Conservation (phyloP, 441 rosid species). For the Arabidopsis lyrata region DNA sequence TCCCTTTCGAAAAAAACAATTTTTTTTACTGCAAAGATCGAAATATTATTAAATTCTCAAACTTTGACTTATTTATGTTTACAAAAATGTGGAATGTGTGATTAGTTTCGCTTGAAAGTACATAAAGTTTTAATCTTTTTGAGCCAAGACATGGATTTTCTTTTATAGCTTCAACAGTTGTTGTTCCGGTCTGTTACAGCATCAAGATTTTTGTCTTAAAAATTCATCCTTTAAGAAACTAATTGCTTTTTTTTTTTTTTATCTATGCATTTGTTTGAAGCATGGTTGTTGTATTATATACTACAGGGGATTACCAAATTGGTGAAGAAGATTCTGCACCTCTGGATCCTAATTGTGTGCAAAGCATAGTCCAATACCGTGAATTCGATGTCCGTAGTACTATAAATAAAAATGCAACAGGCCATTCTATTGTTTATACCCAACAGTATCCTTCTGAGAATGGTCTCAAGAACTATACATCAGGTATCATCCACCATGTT, state of each 20-base stretch:
- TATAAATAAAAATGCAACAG: conserved; percentile 39
- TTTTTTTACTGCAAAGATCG: not conserved
- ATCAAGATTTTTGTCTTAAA: conserved; percentile 12
- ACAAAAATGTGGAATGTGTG: not conserved
- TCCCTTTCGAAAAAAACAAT: not conserved
- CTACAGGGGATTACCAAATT: conserved; percentile 52
- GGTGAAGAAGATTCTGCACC: conserved; percentile 50
- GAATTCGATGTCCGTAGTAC: not conserved
- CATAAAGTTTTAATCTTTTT: not conserved
- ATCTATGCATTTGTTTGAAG: not conserved
- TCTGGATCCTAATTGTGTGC: conserved; percentile 49
- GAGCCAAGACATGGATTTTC: conserved; percentile 4
- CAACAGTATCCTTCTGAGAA: conserved; percentile 48
- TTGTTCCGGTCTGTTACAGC: not conserved
- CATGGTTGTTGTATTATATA: conserved; percentile 4
- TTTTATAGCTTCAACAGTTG: not conserved
- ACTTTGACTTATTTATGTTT: conserved; percentile 1
- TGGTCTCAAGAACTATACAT: conserved; percentile 55
- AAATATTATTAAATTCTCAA: not conserved
- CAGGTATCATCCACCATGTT: conserved; percentile 67
- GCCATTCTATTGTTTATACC: conserved; percentile 52
- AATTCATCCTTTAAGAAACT: conserved; percentile 4
- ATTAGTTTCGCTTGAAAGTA: not conserved
- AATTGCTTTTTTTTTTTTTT: not conserved
- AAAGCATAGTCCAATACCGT: conserved; percentile 57